Evolutionary conservation across 2,329 filamentous ascomycete genomes (phyloP).

Genomic region (Cordyceps tenuipes): DNA sequence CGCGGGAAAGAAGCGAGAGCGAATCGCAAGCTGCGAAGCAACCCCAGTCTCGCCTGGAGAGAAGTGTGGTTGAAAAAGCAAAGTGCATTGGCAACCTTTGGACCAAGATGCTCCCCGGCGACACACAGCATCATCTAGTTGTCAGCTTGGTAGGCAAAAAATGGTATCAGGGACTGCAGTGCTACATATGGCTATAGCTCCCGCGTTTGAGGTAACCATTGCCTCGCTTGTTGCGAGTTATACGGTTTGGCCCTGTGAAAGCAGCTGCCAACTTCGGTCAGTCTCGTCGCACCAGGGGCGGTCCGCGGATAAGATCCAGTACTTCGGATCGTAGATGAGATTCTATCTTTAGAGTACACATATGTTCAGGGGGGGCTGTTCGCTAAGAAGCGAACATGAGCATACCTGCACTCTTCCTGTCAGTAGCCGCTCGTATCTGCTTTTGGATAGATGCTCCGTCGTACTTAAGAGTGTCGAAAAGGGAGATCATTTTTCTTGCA

Average conservation of each 20-base stretch:
- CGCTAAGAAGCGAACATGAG: constrained; percentile 5
- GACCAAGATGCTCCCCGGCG: background rate
- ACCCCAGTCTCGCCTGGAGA: background rate
- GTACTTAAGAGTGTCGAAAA: background rate
- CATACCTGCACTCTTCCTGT: background rate
- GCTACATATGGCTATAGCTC: background rate
- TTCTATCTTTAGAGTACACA: background rate
- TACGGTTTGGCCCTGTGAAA: background rate
- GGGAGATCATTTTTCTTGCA: background rate
- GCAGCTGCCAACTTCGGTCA: background rate
- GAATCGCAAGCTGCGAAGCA: background rate
- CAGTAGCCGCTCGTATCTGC: background rate
- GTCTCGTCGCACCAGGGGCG: background rate
- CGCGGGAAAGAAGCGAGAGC: background rate
- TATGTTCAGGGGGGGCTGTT: background rate
- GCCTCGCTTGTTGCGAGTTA: constrained; percentile 5
- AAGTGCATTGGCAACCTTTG: background rate
- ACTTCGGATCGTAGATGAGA: background rate
- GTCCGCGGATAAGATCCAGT: background rate
- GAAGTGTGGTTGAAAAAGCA: background rate
- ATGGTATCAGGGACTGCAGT: background rate
- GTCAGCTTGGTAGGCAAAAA: background rate
- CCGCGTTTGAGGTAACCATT: background rate
- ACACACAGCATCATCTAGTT: background rate
- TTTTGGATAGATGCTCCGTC: background rate